Base-by-base conservation (phyloP, 768 basidiomycete species). In the Galerina sulciceps region DNA sequence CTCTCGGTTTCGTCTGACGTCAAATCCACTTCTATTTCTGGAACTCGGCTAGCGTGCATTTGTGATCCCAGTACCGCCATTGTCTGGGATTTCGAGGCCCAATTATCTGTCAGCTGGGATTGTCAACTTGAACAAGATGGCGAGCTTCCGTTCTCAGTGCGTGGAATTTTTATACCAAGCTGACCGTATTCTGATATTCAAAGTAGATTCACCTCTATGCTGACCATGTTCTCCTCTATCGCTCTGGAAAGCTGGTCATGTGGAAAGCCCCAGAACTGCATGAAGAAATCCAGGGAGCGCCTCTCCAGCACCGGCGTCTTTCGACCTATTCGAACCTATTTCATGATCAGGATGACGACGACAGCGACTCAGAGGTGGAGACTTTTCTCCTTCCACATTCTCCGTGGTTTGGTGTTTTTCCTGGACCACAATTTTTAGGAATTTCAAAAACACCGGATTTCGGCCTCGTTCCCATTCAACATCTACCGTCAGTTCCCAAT, bases 31-130 rank as follows among this genome's bases (percentile, higher is more conserved):
- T 31, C 38, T 15, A 41, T 53, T 9, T 41, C 38, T n/a, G 52
- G 52, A 40, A 53, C 40, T 1, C 52, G 40, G 9, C 41, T 53
- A 23, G 52, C 52, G 2, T 42, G 31, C 17, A 14, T 53, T 31
- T 42, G 9, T 6, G 18, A 26, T 15, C 8, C 3, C 22, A 26
- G 4, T 10, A 17, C 22, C 26, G n/a, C 42, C 4, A 23, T 34
- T 22, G 41, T 53, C 14, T 53, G 52, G 52, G 52, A 53, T 53
- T 53, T 53, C 22, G 40, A 26, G 26, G 40, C 22, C 3, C 22
- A 43, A 15, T 9, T 26, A n/a, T 13, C 41, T 5, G 23, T 15
- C 23, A n/a, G 41, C 14, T 53, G 52, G 52, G 15, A 42, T 13
- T 26, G 40, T 26, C 22, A 17, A 10, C 20, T 34, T 42, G 15